Evolutionary conservation across 306 rosid genomes (phyloP), one percentile per base, ranked within the genome.

Genomic region (Quercus alba): DNA sequence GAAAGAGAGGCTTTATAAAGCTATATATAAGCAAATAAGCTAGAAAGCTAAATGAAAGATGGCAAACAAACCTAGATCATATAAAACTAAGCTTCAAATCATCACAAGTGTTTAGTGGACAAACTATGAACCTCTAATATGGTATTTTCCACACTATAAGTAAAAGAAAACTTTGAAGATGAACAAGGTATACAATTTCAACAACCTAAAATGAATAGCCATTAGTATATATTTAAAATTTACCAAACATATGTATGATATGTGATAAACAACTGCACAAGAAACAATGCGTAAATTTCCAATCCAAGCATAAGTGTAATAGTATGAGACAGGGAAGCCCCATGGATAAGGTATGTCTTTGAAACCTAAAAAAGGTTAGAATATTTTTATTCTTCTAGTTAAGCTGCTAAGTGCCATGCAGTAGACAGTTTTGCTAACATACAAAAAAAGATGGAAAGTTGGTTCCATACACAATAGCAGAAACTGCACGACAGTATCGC

Each of bases 401-500:
- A 49, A 49, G 15, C 54, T 49, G 54, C 54, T 49, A 49, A 49
- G 54, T 49, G 17, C 54, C 54, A 49, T 12, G 17, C 54, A 49
- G 54, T 49, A 12, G 54, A 10, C 54, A 49, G 46, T 55, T 55
- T 7, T 76, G 21, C 12, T 6, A 51, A 33, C 49, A 54, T 78
- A 71, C 15, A 26, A 55, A 84, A 23, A 56, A 77, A 68, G 74
- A 84, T 9, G 68, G 75, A 33, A 81, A 78, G 80, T 74, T 57
- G 19, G 73, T 58, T 74, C 26, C 89, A 74, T 93, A 93, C 98
- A 93, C 94, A 78, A 93, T 91, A 61, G 98, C 98, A 75, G 98
- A 91, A 83, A 91, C 98, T 0, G 98, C 92, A 70, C 98, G 97
- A 66, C 98, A 93, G 78, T 93, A 93, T 59, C 98, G 90, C 76